Evolutionary conservation across 257 asterid species (phyloP).

Genomic region (Gardenia jasminoides): DNA sequence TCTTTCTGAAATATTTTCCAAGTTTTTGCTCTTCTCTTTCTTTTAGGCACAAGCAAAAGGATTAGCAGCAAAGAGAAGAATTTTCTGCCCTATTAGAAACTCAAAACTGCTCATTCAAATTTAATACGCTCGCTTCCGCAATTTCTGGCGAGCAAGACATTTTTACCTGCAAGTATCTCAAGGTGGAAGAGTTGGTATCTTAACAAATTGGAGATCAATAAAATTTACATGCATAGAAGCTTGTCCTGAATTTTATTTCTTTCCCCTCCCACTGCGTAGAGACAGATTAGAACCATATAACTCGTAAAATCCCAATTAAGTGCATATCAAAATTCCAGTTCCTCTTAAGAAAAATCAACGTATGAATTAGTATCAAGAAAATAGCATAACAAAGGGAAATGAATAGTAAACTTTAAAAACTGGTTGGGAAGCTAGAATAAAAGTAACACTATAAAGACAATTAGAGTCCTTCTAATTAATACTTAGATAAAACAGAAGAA

Average conservation of each 20-base stretch:
- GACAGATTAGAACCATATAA: background rate
- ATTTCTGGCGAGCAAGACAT: background rate
- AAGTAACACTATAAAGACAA: background rate
- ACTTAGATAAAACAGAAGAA: background rate
- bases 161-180: background rate
- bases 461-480: background rate
- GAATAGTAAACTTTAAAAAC: background rate
- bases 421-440: background rate
- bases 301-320: background rate
- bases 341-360: background rate
- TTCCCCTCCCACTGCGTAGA: background rate
- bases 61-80: background rate
- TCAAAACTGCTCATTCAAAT: background rate
- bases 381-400: background rate
- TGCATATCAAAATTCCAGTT: background rate
- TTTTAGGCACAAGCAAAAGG: background rate
- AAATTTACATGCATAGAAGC: slow-evolving; percentile 2
- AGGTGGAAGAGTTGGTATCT: background rate
- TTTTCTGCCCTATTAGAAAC: background rate
- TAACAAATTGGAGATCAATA: background rate
- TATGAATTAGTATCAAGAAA: background rate
- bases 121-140: background rate
- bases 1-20: background rate
- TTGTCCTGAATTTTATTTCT: background rate
- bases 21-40: background rate